Percentiles rank a stretch among this genome's conserved stretches.
These are phyloP conservation scores for Rhizomucor pusillus DNA, from an alignment of 371 early-diverging fungal genomes.

Conservation along the genomic window DNA sequence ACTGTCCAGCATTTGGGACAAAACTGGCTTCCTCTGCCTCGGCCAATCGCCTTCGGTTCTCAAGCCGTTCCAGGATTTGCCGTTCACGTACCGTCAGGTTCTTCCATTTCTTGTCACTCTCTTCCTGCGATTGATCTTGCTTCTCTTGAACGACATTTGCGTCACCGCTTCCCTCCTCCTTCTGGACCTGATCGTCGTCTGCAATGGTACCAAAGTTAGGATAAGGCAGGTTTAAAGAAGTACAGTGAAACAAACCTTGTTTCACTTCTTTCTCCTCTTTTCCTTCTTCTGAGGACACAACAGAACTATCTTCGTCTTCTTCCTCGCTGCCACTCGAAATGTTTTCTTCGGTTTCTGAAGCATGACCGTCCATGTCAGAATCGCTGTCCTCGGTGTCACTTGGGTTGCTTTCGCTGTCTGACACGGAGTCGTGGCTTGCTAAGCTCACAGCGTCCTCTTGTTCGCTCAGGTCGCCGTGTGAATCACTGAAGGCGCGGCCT, in stretches of 20 bases:
- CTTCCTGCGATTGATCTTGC: not conserved
- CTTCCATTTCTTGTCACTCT: not conserved
- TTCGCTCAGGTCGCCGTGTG: not conserved
- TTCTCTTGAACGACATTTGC: not conserved
- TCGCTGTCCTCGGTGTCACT: too few species aligned
- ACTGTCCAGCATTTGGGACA: constrained; percentile 55
- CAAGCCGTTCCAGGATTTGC: constrained; percentile 48
- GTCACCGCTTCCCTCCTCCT: too few species aligned
- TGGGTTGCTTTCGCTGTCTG: not conserved
- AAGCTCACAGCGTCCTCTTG: not conserved
- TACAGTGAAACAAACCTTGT: not conserved
- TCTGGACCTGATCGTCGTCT: too few species aligned
- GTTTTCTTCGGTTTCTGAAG: not conserved
- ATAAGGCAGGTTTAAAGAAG: too few species aligned
- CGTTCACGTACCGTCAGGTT: constrained; percentile 23
- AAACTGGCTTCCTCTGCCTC: constrained; percentile 60
- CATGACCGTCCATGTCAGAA: not conserved
- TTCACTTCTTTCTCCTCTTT: not conserved
- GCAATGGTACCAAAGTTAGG: too few species aligned
- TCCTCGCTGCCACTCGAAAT: not conserved
- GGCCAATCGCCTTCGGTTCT: constrained; percentile 53
- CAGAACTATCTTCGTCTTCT: not conserved
- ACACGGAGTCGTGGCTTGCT: not conserved
- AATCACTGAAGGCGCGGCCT: not conserved
- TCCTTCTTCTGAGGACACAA: not conserved